Conservation (phyloP, 345 rosid genomes). For the Schrenkiella parvula region DNA sequence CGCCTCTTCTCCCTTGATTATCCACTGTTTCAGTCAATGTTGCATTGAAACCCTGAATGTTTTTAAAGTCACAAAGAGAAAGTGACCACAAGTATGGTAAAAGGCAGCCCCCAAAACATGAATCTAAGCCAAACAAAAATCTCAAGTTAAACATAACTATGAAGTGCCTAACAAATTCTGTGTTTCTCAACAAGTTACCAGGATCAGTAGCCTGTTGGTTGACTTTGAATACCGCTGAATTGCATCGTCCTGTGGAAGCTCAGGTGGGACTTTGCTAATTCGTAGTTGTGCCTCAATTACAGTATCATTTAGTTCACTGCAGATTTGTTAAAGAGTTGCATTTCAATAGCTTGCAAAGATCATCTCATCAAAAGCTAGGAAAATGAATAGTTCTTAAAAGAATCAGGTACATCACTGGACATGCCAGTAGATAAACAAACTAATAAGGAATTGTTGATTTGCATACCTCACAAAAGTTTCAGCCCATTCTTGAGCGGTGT, state of each 20-base stretch:
- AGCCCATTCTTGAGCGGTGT: slow-evolving; percentile 99
- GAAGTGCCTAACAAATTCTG: not conserved
- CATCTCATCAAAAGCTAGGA: not conserved
- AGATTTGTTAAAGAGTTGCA: slow-evolving; percentile 21
- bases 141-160: not conserved
- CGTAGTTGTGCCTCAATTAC: slow-evolving; percentile 97
- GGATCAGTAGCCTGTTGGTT: slow-evolving; percentile 78
- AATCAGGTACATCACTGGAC: not conserved
- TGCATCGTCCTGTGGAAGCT: slow-evolving; percentile 71
- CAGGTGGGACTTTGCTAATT: slow-evolving; percentile 88
- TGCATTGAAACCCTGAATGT: slow-evolving; percentile 90
- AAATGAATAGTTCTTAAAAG: not conserved
- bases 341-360: slow-evolving; percentile 4
- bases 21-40: slow-evolving; percentile 90
- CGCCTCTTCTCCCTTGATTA: slow-evolving; percentile 85
- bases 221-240: slow-evolving; percentile 61
- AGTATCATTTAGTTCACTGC: slow-evolving; percentile 94
- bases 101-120: not conserved
- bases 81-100: not conserved
- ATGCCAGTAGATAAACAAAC: not conserved
- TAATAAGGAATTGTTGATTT: not conserved
- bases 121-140: not conserved
- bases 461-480: slow-evolving; percentile 93
- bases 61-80: not conserved
- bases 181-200: slow-evolving; percentile 42